Percentiles rank a stretch among this genome's conserved stretches.
phyloP scores from a whole-genome alignment of 78 protist genomes.

The Protostelium mycophagum region DNA sequence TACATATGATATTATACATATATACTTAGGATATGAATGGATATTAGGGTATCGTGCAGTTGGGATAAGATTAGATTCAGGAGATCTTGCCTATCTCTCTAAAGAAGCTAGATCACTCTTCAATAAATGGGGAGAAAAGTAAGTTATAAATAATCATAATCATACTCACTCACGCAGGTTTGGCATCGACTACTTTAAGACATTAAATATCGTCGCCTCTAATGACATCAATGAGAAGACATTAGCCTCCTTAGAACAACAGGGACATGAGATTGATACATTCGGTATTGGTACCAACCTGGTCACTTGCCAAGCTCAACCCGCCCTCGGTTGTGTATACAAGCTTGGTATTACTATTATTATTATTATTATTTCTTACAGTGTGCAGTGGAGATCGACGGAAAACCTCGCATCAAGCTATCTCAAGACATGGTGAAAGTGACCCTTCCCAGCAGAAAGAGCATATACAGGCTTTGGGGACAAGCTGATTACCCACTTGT shows the following conservation, averaged over 20 bases:
- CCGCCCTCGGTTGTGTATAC: slow-evolving; percentile 94
- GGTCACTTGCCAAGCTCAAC: slow-evolving; percentile 85
- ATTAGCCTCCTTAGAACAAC: slow-evolving; percentile 50
- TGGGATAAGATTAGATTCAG: slow-evolving; percentile 91
- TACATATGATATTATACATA: no score
- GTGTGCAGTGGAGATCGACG: slow-evolving; percentile 49
- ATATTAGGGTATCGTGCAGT: slow-evolving; percentile 79
- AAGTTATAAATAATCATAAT: neutral
- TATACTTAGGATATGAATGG: no score
- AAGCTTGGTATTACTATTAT: slow-evolving; percentile 54
- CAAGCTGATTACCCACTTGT: slow-evolving; percentile 55
- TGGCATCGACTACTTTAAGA: slow-evolving; percentile 20
- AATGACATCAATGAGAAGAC: slow-evolving; percentile 83
- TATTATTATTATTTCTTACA: no score
- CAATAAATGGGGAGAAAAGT: slow-evolving; percentile 12
- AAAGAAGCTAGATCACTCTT: slow-evolving; percentile 42
- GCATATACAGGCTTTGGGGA: slow-evolving; percentile 59
- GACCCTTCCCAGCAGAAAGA: slow-evolving; percentile 80
- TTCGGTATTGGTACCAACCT: slow-evolving; percentile 93
- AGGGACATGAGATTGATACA: slow-evolving; percentile 75
- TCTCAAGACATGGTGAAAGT: slow-evolving; percentile 63
- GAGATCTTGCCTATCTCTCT: slow-evolving; percentile 83
- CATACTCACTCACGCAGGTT: neutral
- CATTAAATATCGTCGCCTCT: slow-evolving; percentile 77
- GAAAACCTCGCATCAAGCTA: slow-evolving; percentile 81